A percentile compares a stretch with the other conserved stretches of the same genome.
Evolutionary conservation across 345 rosid genomes (phyloP).

Genomic region (Aegle marmelos): DNA sequence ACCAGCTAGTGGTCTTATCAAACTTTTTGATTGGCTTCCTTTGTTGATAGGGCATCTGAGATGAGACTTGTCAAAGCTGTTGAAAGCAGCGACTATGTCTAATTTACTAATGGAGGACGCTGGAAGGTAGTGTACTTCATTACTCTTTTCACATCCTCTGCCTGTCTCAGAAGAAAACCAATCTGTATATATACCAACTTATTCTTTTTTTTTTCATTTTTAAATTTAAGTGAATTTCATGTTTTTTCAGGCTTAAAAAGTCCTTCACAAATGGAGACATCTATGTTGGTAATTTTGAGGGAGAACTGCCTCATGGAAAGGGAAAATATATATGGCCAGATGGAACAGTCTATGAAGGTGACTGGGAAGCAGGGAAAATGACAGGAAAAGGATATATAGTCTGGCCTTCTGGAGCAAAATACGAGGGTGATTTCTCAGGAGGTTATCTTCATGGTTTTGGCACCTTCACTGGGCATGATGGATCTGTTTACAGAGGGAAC

Average conservation of each 20-base stretch:
- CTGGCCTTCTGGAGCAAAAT: constrained; percentile 76
- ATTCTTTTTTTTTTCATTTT: background rate
- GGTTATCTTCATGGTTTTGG: constrained; percentile 88
- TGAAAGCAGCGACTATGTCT: background rate
- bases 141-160: background rate
- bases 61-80: background rate
- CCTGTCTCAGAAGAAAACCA: background rate
- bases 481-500: constrained; percentile 60
- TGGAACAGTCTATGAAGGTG: constrained; percentile 74
- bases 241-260: constrained; percentile 42
- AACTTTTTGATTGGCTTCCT: background rate
- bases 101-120: constrained; percentile 15
- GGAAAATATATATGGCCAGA: constrained; percentile 77
- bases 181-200: background rate
- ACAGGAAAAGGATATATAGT: constrained; percentile 69
- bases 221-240: background rate
- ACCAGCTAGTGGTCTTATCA: background rate
- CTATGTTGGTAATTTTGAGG: constrained; percentile 60
- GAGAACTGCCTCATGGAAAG: constrained; percentile 65
- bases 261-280: constrained; percentile 65
- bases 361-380: constrained; percentile 85
- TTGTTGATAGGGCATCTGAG: constrained; percentile 4
- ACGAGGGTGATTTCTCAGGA: constrained; percentile 85
- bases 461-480: constrained; percentile 51
- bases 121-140: constrained; percentile 19